phyloP scores from a whole-genome alignment of 2,329 filamentous ascomycete species.

The Fusarium heterosporum region DNA sequence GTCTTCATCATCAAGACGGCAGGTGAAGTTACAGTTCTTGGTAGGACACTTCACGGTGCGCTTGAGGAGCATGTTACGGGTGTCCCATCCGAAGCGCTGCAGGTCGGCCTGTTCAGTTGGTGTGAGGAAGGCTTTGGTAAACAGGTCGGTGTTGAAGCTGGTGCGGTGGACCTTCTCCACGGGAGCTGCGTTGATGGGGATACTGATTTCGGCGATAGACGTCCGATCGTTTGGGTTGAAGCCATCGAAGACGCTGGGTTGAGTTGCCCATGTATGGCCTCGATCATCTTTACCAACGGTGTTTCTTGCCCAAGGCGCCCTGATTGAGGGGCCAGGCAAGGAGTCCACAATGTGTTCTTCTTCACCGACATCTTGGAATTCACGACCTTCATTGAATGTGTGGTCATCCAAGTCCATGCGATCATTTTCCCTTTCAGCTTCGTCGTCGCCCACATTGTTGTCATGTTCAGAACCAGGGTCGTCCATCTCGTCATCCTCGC shows the following conservation, averaged over 20 bases:
- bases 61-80: constrained; percentile 31
- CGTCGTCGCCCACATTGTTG: not conserved
- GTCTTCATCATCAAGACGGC: constrained; percentile 46
- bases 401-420: not conserved
- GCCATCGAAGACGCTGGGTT: constrained; percentile 40
- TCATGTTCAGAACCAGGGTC: not conserved
- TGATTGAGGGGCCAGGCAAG: not conserved
- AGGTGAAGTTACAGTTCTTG: constrained; percentile 52
- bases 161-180: constrained; percentile 54
- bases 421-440: not conserved
- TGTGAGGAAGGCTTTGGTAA: constrained; percentile 55
- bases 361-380: not conserved
- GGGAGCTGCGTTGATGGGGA: constrained; percentile 41
- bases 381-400: not conserved
- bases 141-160: constrained; percentile 50
- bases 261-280: constrained; percentile 40
- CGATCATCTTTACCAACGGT: constrained; percentile 1
- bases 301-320: not conserved
- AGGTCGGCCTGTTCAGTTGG: constrained; percentile 55
- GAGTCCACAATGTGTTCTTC: not conserved
- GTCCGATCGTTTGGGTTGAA: constrained; percentile 13
- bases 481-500: not conserved
- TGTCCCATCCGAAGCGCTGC: constrained; percentile 34
- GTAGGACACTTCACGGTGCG: constrained; percentile 56
- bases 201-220: not conserved